Percentiles rank a stretch among this genome's conserved stretches.
Conservation (phyloP, 495 filamentous ascomycete species). For the Podospora fimiseda region DNA sequence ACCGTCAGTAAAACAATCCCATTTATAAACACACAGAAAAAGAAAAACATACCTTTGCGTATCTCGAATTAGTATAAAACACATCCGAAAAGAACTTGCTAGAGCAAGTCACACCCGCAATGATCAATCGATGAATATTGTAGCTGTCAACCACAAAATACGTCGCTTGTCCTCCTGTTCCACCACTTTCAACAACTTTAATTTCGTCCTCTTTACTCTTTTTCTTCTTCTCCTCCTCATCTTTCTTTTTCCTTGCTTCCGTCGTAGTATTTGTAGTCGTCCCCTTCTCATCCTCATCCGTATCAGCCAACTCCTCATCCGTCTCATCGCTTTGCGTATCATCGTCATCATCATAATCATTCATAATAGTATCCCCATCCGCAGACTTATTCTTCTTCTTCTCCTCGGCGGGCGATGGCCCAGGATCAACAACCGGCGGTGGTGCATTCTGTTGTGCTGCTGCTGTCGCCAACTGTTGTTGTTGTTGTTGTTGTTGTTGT, state of each 20-base stretch:
- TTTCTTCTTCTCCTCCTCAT: not conserved
- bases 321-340: conserved; percentile 19
- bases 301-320: conserved; percentile 27
- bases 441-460: no score
- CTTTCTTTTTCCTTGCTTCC: conserved; percentile 25
- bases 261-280: conserved; percentile 7
- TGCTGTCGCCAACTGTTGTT: no score
- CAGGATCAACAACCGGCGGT: no score
- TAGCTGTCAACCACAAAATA: conserved; percentile 99
- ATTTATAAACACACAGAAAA: not conserved
- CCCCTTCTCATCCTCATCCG: conserved; percentile 20
- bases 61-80: conserved; percentile 98
- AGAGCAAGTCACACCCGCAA: conserved; percentile 94
- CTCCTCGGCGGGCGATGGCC: no score
- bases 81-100: conserved; percentile 99
- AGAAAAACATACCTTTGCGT: conserved; percentile 74
- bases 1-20: not conserved
- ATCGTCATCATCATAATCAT: conserved; percentile 24
- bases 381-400: no score
- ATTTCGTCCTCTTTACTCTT: conserved; percentile 16
- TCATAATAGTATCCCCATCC: conserved; percentile 33
- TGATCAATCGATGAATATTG: conserved; percentile 96
- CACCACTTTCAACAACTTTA: conserved; percentile 30
- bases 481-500: no score
- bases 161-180: conserved; percentile 28